Base-by-base conservation (phyloP, 345 rosid genomes). In the Euclidium syriacum region DNA sequence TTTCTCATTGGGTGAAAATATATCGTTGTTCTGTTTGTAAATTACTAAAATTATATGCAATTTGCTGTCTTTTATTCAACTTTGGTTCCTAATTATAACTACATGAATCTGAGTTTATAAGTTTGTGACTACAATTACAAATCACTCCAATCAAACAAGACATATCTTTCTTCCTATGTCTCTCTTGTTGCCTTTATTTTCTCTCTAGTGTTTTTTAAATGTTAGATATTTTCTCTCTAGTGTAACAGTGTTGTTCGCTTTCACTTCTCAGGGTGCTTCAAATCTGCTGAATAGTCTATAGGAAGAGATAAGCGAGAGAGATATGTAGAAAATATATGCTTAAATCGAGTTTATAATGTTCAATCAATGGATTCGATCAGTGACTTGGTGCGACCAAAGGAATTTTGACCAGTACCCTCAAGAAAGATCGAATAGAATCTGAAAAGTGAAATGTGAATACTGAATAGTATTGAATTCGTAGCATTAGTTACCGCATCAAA, bases 301-400 rank as follows among this genome's bases (percentile, higher is more conserved):
- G 1, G 75, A 63, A 48, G 75, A 71, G 64, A 63, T 40, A 12
- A 71, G 15, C 26, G 70, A 71, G 25, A 71, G 58, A 1, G n/a
- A 40, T 16, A 49, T 27, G 36, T 63, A 71, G 15, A 63, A 30
- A 18, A 8, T 33, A 10, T 40, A 64, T 32, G 59, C 23, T 20
- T 40, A 14, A 19, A 12, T 29, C 8, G 24, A 29, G 11, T 18
- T 39, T 39, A 27, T 10, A 20, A 39, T 30, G 52, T 8, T 7
- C 10, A 30, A 15, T 7, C 10, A 30, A 15, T 41, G 29, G 35
- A 40, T 29, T 30, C 9, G 23, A 43, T 18, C 2, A 4, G 34
- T 25, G 19, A 22, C 15, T 34, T 34, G 39, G 62, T 11, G 39
- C 23, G 64, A 66, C 41, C 41, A 35, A 26, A 56, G 3, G 33